Conservation (phyloP, 2,329 filamentous ascomycete species). For the Paecilomyces niveus region DNA sequence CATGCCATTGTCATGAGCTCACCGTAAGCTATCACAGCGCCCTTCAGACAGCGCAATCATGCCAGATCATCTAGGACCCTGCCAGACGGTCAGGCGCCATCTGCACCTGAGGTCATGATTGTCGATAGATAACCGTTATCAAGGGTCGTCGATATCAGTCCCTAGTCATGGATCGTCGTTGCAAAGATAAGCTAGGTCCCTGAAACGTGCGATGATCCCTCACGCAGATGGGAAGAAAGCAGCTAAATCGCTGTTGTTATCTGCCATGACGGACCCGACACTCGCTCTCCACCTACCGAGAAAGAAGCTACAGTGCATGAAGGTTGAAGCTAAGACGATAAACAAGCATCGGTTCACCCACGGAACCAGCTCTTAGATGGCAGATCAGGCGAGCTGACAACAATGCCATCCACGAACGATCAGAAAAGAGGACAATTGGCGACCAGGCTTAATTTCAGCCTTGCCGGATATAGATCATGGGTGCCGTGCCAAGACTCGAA, state of each 20-base stretch:
- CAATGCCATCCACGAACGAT: background rate
- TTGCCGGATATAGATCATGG: background rate
- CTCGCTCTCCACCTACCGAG: background rate
- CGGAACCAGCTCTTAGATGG: background rate
- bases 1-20: background rate
- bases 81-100: background rate
- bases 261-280: background rate
- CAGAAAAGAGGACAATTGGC: background rate
- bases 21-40: background rate
- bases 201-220: background rate
- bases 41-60: background rate
- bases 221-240: background rate
- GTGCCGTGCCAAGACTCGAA: background rate
- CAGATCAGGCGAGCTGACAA: background rate
- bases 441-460: background rate
- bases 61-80: background rate
- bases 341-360: background rate
- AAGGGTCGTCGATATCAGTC: background rate
- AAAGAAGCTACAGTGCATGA: background rate
- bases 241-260: background rate
- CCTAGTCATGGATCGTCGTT: background rate
- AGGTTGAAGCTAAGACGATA: background rate
- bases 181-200: background rate
- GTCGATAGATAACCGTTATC: background rate
- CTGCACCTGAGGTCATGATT: background rate